These are phyloP conservation scores for Bremia lactucae DNA, from an alignment of 352 stramenopile species.

Conservation along the genomic window DNA sequence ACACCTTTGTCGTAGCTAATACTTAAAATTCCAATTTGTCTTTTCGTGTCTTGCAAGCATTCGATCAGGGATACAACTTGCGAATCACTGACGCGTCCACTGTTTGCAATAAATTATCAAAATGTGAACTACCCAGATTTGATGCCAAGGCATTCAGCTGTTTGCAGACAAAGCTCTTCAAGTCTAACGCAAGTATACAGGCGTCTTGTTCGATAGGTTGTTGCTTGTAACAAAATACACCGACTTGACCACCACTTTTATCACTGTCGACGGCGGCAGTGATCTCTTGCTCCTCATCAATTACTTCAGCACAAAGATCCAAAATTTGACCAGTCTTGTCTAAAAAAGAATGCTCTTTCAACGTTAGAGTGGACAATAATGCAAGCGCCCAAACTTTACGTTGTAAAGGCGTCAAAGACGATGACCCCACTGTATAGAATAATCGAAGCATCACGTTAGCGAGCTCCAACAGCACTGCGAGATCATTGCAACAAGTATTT, in stretches of 20 bases:
- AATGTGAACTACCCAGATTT: slow-evolving; percentile 28
- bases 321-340: slow-evolving; percentile 58
- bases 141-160: slow-evolving; percentile 33
- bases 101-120: slow-evolving; percentile 43
- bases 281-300: slow-evolving; percentile 52
- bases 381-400: slow-evolving; percentile 64
- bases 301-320: slow-evolving; percentile 51
- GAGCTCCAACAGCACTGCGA: slow-evolving; percentile 24
- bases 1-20: too few relatives aligned
- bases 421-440: slow-evolving; percentile 59
- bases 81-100: slow-evolving; percentile 47
- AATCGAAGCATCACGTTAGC: slow-evolving; percentile 56
- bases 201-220: slow-evolving; percentile 22
- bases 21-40: too few relatives aligned
- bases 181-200: slow-evolving; percentile 26
- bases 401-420: slow-evolving; percentile 40
- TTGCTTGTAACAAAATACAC: slow-evolving; percentile 37
- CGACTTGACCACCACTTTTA: slow-evolving; percentile 6
- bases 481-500: slow-evolving; percentile 31
- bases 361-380: slow-evolving; percentile 32
- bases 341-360: slow-evolving; percentile 30
- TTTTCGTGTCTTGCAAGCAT: too few relatives aligned
- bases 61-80: too few relatives aligned
- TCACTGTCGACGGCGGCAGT: slow-evolving; percentile 8
- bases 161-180: slow-evolving; percentile 30